These are phyloP conservation scores for Cyclocybe cylindracea DNA, from an alignment of 768 basidiomycete species.

Conservation along the genomic window DNA sequence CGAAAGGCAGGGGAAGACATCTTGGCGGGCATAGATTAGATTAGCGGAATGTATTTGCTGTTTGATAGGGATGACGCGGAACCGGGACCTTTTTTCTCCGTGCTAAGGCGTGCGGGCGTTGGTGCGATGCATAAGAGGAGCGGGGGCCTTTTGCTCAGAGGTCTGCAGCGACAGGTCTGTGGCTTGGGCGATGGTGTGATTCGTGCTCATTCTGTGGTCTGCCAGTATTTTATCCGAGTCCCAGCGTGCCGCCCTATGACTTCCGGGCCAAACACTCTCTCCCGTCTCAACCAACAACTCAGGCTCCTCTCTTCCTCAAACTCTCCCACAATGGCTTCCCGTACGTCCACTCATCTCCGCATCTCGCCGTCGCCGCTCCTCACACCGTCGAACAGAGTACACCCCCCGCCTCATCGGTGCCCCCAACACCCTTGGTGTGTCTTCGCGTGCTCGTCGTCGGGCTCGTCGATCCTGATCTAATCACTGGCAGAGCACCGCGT, in stretches of 20 bases:
- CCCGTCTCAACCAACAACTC: constrained; percentile 65
- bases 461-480: constrained; percentile 16
- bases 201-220: background rate
- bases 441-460: constrained; percentile 18
- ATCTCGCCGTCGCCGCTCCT: constrained; percentile 11
- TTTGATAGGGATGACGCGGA: too few species aligned
- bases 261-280: constrained; percentile 40
- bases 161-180: too few species aligned
- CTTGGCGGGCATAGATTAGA: constrained; percentile 38
- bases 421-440: constrained; percentile 87
- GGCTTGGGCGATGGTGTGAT: too few species aligned
- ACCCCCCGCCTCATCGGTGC: constrained; percentile 80
- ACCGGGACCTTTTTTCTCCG: too few species aligned
- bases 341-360: constrained; percentile 38
- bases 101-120: too few species aligned
- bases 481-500: constrained; percentile 83
- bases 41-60: constrained; percentile 15
- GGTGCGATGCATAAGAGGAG: too few species aligned
- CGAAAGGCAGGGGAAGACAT: constrained; percentile 34
- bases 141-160: too few species aligned
- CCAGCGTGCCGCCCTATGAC: constrained; percentile 34
- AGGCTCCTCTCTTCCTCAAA: constrained; percentile 51
- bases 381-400: constrained; percentile 49
- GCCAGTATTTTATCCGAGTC: constrained; percentile 20
- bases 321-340: constrained; percentile 49